Conservation (phyloP, 2,329 filamentous ascomycete species). For the Exophiala lecanii-corni region DNA sequence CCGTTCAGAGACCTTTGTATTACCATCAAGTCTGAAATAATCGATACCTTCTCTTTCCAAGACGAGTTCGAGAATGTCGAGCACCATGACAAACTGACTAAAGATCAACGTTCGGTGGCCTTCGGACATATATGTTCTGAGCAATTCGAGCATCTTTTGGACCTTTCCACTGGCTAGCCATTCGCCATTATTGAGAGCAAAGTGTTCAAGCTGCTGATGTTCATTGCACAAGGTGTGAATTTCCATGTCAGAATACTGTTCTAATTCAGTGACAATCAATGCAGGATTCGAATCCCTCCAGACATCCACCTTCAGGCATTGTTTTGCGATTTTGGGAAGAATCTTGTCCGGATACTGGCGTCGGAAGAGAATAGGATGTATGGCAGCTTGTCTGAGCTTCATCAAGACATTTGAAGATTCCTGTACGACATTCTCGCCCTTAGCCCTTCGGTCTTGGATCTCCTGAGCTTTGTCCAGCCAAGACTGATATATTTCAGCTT, state of each 20-base stretch:
- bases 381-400: slow-evolving; percentile 84
- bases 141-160: slow-evolving; percentile 68
- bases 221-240: slow-evolving; percentile 55
- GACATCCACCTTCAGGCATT: slow-evolving; percentile 65
- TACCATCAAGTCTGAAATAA: slow-evolving; percentile 83
- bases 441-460: slow-evolving; percentile 55
- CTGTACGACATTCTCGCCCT: slow-evolving; percentile 49
- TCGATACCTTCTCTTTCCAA: slow-evolving; percentile 67
- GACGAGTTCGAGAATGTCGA: slow-evolving; percentile 83
- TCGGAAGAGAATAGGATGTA: slow-evolving; percentile 85
- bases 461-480: slow-evolving; percentile 60
- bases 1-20: slow-evolving; percentile 73
- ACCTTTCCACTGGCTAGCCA: slow-evolving; percentile 82
- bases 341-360: slow-evolving; percentile 71
- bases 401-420: slow-evolving; percentile 69
- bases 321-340: slow-evolving; percentile 71
- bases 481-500: slow-evolving; percentile 68
- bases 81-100: slow-evolving; percentile 85
- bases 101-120: slow-evolving; percentile 88
- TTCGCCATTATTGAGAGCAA: slow-evolving; percentile 55
- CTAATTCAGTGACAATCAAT: slow-evolving; percentile 51
- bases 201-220: slow-evolving; percentile 50
- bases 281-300: slow-evolving; percentile 48
- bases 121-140: slow-evolving; percentile 67
- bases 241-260: slow-evolving; percentile 57